Percentiles rank a stretch among this genome's conserved stretches.
phyloP scores from a whole-genome alignment of 1,284 basidiomycete species.

The Wolfiporia cocos region DNA sequence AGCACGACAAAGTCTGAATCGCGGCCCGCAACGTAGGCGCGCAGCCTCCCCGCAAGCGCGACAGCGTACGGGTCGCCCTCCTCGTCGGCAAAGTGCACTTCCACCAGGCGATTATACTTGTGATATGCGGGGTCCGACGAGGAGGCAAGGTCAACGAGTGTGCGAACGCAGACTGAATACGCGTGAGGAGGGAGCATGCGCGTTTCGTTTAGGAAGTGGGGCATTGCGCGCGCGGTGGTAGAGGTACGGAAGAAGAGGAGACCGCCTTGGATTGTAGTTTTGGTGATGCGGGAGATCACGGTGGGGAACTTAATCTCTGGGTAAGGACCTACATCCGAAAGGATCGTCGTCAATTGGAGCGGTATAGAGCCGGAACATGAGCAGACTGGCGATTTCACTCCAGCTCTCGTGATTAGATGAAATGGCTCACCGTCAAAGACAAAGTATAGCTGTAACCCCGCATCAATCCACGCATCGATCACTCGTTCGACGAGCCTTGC shows the following conservation, averaged over 20 bases:
- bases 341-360: not conserved
- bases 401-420: too few relatives aligned
- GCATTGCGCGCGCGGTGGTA: constrained; percentile 54
- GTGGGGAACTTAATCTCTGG: constrained; percentile 76
- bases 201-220: constrained; percentile 69
- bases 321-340: constrained; percentile 50
- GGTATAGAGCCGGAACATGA: too few relatives aligned
- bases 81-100: constrained; percentile 72
- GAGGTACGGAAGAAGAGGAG: constrained; percentile 86
- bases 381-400: too few relatives aligned
- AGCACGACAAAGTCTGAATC: constrained; percentile 84
- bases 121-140: too few relatives aligned
- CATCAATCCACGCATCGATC: constrained; percentile 63
- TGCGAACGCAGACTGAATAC: constrained; percentile 56
- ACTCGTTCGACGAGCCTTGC: constrained; percentile 43
- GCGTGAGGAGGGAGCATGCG: constrained; percentile 72
- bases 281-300: constrained; percentile 49
- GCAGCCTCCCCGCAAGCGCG: constrained; percentile 68
- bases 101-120: constrained; percentile 26
- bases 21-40: constrained; percentile 71
- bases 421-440: constrained; percentile 82
- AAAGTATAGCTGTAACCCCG: constrained; percentile 75
- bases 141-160: constrained; percentile 40
- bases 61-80: constrained; percentile 88
- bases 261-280: constrained; percentile 55